These are phyloP conservation scores for Ceriops zippeliana DNA, from an alignment of 345 rosid genomes.

Conservation along the genomic window DNA sequence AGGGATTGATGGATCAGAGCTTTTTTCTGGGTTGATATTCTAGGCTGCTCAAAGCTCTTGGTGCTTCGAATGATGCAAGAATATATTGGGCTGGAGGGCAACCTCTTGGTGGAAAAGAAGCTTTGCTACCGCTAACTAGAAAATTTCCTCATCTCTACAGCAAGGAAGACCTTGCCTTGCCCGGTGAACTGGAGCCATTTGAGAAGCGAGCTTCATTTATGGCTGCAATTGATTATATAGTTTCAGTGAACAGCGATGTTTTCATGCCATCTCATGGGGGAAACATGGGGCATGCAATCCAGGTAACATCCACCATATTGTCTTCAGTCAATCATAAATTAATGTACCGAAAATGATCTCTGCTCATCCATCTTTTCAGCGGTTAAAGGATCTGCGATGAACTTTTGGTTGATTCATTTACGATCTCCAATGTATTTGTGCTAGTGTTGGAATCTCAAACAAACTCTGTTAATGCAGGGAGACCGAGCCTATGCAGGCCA, in stretches of 20 bases:
- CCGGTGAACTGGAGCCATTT: constrained; percentile 83
- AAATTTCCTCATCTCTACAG: constrained; percentile 74
- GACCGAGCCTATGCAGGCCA: constrained; percentile 81
- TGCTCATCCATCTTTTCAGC: not conserved
- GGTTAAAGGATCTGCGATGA: not conserved
- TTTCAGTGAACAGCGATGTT: constrained; percentile 77
- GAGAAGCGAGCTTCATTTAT: constrained; percentile 69
- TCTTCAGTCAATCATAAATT: not conserved
- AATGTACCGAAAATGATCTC: too few species aligned
- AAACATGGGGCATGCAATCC: constrained; percentile 93
- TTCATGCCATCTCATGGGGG: constrained; percentile 99
- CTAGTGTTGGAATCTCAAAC: not conserved
- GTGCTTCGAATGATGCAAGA: constrained; percentile 63
- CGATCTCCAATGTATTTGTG: not conserved
- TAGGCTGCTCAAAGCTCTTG: constrained; percentile 92
- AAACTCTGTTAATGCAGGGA: constrained; percentile 46
- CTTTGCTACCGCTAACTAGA: constrained; percentile 54
- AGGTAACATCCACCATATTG: constrained; percentile 38
- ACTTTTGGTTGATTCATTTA: not conserved
- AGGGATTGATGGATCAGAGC: not conserved
- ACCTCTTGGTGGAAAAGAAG: constrained; percentile 81
- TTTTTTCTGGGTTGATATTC: not conserved
- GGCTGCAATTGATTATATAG: constrained; percentile 89
- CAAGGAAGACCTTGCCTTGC: constrained; percentile 75
- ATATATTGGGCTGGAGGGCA: constrained; percentile 97